phyloP scores from a whole-genome alignment of 1,139 yeast species.

The Candida albicans region DNA sequence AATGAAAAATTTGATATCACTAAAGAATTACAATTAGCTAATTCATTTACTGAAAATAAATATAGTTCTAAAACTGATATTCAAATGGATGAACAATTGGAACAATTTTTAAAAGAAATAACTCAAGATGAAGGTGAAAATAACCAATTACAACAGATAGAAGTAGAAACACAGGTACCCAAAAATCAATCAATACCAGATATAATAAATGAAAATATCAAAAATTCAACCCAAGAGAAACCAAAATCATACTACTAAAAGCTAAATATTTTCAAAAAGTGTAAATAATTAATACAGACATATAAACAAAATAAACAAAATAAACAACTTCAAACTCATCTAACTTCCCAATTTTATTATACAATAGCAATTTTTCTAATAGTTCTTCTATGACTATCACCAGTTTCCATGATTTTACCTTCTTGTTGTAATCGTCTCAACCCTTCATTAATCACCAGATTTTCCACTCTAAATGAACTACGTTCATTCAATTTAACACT shows the following conservation, averaged over 20 bases:
- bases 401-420: conserved; percentile 68
- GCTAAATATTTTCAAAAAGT: neutral
- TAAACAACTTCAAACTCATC: neutral
- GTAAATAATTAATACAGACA: neutral
- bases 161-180: neutral
- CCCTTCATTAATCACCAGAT: conserved; percentile 66
- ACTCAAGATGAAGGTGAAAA: conserved; percentile 22
- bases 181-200: neutral
- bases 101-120: conserved; percentile 33
- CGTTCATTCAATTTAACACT: conserved; percentile 66
- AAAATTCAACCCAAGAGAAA: neutral
- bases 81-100: conserved; percentile 42
- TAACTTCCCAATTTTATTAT: too few species aligned
- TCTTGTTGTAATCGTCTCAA: conserved; percentile 73
- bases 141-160: neutral
- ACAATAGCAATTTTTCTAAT: conserved; percentile 49
- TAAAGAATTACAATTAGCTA: conserved; percentile 39
- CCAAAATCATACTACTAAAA: conserved; percentile 1
- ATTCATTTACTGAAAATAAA: conserved; percentile 33
- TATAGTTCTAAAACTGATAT: conserved; percentile 35
- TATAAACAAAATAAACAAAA: neutral
- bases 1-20: conserved; percentile 39
- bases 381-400: conserved; percentile 71
- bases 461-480: conserved; percentile 67
- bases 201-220: neutral